These are phyloP conservation scores for Penicillium nordicum DNA, from an alignment of 2,329 filamentous ascomycete genomes.

Conservation along the genomic window DNA sequence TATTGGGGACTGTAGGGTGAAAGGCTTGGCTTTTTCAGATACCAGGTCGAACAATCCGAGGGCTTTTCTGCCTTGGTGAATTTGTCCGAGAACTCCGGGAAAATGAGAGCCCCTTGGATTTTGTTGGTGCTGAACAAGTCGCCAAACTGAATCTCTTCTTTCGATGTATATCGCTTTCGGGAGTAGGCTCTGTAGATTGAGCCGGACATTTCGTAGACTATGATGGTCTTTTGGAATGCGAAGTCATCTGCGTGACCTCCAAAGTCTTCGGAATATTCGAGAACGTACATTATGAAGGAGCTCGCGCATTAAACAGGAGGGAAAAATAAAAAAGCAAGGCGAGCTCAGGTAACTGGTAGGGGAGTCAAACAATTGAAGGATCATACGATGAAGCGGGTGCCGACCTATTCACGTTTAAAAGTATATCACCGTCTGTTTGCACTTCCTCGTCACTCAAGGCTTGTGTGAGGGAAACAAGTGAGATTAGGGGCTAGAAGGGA, in stretches of 20 bases:
- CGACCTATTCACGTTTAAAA: not conserved
- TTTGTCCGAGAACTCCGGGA: conserved; percentile 1
- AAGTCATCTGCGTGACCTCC: not conserved
- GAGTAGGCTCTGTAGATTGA: conserved; percentile 2
- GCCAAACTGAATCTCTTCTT: not conserved
- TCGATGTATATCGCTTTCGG: not conserved
- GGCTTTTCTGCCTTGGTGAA: conserved; percentile 1
- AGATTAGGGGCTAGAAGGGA: not conserved
- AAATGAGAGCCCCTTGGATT: not conserved
- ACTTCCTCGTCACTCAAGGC: not conserved
- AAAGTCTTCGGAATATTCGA: conserved; percentile 6
- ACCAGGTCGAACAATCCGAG: not conserved
- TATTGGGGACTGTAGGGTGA: not conserved
- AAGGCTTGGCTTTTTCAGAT: conserved; percentile 5
- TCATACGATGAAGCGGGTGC: not conserved
- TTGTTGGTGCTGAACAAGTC: conserved; percentile 6
- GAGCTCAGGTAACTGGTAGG: too few relatives aligned
- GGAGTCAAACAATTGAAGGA: not conserved
- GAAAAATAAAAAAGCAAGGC: not conserved
- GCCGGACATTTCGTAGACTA: conserved; percentile 3
- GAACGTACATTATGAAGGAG: not conserved
- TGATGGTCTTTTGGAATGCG: not conserved
- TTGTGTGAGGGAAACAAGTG: not conserved
- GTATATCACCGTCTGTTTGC: not conserved
- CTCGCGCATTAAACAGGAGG: not conserved